phyloP scores from a whole-genome alignment of 305 asterid species.

The Plantago coronopus region DNA sequence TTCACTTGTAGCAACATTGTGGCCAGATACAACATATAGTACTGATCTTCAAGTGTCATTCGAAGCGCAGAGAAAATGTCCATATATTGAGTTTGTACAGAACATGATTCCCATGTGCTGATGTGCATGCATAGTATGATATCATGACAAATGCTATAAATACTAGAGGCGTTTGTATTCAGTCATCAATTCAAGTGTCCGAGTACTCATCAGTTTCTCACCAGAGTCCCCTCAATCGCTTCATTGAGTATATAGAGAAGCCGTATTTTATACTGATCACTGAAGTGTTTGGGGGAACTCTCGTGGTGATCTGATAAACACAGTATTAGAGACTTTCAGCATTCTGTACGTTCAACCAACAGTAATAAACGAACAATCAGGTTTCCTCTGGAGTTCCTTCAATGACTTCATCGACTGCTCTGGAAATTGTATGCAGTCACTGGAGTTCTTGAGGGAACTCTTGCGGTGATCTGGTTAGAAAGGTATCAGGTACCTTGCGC shows the following conservation, averaged over 20 bases:
- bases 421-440: background rate
- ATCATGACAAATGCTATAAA: no score
- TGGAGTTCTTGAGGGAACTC: slow-evolving; percentile 18
- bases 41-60: background rate
- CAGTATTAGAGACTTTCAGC: background rate
- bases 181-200: background rate
- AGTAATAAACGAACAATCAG: background rate
- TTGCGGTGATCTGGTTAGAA: background rate
- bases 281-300: slow-evolving; percentile 10
- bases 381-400: slow-evolving; percentile 1
- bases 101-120: background rate
- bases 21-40: slow-evolving; percentile 24
- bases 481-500: no score
- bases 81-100: background rate
- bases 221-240: slow-evolving; percentile 8
- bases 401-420: background rate
- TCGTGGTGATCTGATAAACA: background rate
- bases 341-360: no score
- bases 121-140: no score
- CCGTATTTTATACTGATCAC: background rate
- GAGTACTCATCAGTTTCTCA: background rate
- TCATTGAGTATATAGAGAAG: background rate
- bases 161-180: no score
- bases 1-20: slow-evolving; percentile 22
- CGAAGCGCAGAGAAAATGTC: background rate